phyloP scores from a whole-genome alignment of 1,139 yeast species.

The Suhomyces coccinellae region DNA sequence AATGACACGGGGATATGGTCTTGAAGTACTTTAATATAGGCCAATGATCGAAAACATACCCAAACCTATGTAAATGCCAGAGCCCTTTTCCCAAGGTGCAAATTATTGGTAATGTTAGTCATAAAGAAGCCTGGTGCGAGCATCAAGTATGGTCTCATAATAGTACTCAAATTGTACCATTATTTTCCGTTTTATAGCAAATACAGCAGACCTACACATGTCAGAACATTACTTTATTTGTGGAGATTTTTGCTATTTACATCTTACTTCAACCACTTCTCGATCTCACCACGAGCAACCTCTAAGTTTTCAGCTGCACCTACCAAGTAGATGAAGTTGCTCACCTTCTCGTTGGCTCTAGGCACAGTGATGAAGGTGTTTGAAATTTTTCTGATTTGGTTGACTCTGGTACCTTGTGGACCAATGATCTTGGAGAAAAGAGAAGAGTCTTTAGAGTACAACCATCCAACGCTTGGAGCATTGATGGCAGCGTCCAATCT shows the following conservation, averaged over 20 bases:
- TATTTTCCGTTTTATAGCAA: not conserved
- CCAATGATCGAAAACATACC: too few relatives aligned
- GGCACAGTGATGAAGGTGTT: conserved; percentile 67
- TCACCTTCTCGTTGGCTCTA: conserved; percentile 51
- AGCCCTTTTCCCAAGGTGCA: too few relatives aligned
- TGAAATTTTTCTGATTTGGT: conserved; percentile 58
- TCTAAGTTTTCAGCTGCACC: conserved; percentile 35
- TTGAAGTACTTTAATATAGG: too few relatives aligned
- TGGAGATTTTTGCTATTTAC: conserved; percentile 1
- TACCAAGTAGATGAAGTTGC: conserved; percentile 37
- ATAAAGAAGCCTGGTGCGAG: too few relatives aligned
- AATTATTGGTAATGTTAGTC: too few relatives aligned
- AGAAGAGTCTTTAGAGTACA: conserved; percentile 35
- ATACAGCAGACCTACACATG: not conserved
- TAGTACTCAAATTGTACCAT: too few relatives aligned
- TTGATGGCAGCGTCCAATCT: conserved; percentile 36
- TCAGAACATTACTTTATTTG: not conserved
- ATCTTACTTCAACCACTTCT: conserved; percentile 16
- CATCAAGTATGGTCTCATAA: too few relatives aligned
- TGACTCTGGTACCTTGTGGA: conserved; percentile 70
- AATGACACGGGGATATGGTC: too few relatives aligned
- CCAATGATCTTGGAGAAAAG: conserved; percentile 67
- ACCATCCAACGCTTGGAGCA: conserved; percentile 42
- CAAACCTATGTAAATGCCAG: too few relatives aligned
- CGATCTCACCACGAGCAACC: conserved; percentile 30